phyloP scores from a whole-genome alignment of 352 stramenopile species.

The Pythium volutum region DNA sequence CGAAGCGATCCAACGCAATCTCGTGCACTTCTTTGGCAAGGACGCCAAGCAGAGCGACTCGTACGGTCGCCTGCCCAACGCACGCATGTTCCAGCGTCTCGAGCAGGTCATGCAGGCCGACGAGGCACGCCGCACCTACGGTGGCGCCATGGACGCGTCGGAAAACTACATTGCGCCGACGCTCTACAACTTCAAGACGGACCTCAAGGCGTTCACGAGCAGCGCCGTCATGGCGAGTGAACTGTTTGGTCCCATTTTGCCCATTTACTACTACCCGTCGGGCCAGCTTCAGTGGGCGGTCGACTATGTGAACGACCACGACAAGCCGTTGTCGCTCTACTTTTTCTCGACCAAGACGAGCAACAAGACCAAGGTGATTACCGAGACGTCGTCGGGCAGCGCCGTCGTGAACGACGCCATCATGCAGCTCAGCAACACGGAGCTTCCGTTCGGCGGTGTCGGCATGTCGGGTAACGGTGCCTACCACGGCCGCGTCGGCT shows the following conservation, averaged over 20 bases:
- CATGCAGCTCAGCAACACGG: slow-evolving; percentile 28
- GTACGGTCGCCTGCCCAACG: slow-evolving; percentile 74
- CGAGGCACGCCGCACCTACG: slow-evolving; percentile 50
- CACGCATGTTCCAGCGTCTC: slow-evolving; percentile 56
- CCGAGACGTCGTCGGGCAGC: slow-evolving; percentile 30
- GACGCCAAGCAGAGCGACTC: slow-evolving; percentile 41
- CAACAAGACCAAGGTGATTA: slow-evolving; percentile 19
- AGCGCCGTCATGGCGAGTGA: slow-evolving; percentile 87
- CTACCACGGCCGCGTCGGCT: slow-evolving; percentile 83
- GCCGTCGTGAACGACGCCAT: slow-evolving; percentile 33
- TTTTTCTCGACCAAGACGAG: slow-evolving; percentile 23
- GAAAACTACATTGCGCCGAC: slow-evolving; percentile 86
- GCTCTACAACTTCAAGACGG: slow-evolving; percentile 83
- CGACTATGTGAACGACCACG: slow-evolving; percentile 24
- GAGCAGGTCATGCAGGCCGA: slow-evolving; percentile 26
- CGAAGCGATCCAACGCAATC: slow-evolving; percentile 28
- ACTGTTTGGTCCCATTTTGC: slow-evolving; percentile 95
- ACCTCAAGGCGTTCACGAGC: slow-evolving; percentile 38
- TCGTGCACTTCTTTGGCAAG: slow-evolving; percentile 49
- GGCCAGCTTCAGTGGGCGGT: slow-evolving; percentile 29
- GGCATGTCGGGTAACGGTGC: slow-evolving; percentile 66
- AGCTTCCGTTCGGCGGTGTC: slow-evolving; percentile 37
- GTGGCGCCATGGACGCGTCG: slow-evolving; percentile 55
- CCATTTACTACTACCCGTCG: slow-evolving; percentile 80
- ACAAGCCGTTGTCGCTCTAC: slow-evolving; percentile 34